phyloP scores from a whole-genome alignment of 441 rosid species.

The Populus hybrid region DNA sequence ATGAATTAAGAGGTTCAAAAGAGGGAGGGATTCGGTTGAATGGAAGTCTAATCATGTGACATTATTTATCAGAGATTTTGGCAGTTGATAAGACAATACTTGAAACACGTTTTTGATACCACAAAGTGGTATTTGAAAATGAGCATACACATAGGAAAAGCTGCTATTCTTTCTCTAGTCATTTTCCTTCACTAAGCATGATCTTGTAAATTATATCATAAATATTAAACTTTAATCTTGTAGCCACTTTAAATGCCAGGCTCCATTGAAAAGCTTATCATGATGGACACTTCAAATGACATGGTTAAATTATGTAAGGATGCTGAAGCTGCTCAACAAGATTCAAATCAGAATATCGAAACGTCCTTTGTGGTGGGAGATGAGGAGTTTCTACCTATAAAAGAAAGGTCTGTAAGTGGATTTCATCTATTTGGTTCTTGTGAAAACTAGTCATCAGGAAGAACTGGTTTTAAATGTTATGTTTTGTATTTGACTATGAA shows the following conservation, averaged over 20 bases:
- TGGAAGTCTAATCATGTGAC: not conserved
- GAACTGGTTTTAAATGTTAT: slow-evolving; percentile 17
- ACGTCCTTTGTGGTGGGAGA: slow-evolving; percentile 79
- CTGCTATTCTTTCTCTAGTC: no score
- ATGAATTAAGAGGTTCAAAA: not conserved
- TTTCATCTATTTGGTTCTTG: not conserved
- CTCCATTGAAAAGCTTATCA: slow-evolving; percentile 78
- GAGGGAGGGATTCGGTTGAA: not conserved
- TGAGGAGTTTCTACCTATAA: slow-evolving; percentile 88
- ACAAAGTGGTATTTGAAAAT: not conserved
- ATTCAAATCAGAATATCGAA: slow-evolving; percentile 43
- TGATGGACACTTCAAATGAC: slow-evolving; percentile 93
- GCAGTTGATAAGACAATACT: not conserved
- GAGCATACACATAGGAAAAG: not conserved
- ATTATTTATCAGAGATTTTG: not conserved
- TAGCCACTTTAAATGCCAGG: slow-evolving; percentile 38
- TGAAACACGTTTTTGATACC: not conserved
- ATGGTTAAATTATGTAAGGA: slow-evolving; percentile 75
- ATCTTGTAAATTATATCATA: not conserved
- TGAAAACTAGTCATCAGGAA: slow-evolving; percentile 2
- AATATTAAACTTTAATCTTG: not conserved
- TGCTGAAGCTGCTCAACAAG: slow-evolving; percentile 25
- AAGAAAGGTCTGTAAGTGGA: slow-evolving; percentile 57
- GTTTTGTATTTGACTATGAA: slow-evolving; percentile 35
- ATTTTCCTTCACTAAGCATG: not conserved